These are phyloP conservation scores for Pittosporum tobira DNA, from an alignment of 129 eudicot genomes.

Conservation along the genomic window DNA sequence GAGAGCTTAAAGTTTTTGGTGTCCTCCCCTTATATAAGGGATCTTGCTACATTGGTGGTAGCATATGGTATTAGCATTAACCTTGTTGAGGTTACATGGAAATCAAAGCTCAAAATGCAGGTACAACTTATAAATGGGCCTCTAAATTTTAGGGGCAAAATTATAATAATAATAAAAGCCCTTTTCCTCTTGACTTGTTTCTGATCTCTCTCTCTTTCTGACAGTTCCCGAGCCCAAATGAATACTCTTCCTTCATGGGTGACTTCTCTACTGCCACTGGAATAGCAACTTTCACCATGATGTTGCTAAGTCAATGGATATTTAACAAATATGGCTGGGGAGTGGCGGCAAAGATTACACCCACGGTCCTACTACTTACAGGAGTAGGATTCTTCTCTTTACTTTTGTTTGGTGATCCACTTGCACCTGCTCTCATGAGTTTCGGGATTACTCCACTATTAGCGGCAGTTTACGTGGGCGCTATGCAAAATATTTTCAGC, in stretches of 20 bases:
- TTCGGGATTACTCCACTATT: slow-evolving; percentile 90
- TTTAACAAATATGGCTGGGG: slow-evolving; percentile 98
- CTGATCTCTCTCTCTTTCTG: slow-evolving; percentile 1
- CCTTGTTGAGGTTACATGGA: slow-evolving; percentile 99
- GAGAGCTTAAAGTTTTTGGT: slow-evolving; percentile 95
- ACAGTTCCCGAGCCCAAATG: slow-evolving; percentile 98
- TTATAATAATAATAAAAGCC: too few species aligned
- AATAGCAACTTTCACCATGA: slow-evolving; percentile 87
- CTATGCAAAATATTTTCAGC: slow-evolving; percentile 96
- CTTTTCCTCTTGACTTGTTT: neutral
- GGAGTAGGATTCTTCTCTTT: slow-evolving; percentile 94
- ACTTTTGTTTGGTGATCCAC: slow-evolving; percentile 74
- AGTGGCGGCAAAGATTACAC: slow-evolving; percentile 89
- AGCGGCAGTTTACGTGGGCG: slow-evolving; percentile 96
- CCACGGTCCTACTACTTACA: slow-evolving; percentile 72
- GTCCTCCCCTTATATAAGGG: slow-evolving; percentile 83
- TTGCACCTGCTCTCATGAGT: slow-evolving; percentile 60
- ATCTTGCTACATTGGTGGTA: slow-evolving; percentile 92
- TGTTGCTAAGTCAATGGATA: slow-evolving; percentile 89
- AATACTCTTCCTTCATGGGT: slow-evolving; percentile 97
- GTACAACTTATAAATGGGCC: slow-evolving; percentile 23
- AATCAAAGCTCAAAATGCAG: slow-evolving; percentile 99
- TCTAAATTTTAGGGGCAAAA: too few species aligned
- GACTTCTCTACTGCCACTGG: slow-evolving; percentile 99
- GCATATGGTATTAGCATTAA: slow-evolving; percentile 96